Percentiles rank a stretch among this genome's conserved stretches.
Evolutionary conservation across 2,329 filamentous ascomycete species (phyloP).

Genomic region (Onygenales sp.): DNA sequence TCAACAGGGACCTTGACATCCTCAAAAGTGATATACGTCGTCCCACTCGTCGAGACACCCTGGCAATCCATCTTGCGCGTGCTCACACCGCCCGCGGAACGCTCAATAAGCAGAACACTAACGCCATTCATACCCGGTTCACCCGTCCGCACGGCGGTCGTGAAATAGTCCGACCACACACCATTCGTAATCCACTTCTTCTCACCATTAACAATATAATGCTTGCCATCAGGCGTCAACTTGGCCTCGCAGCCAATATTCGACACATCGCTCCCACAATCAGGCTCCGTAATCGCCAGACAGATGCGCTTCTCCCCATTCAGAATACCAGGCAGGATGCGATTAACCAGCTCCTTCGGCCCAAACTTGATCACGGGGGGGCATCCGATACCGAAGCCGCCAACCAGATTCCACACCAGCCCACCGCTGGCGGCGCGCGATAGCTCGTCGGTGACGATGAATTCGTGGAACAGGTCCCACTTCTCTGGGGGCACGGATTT

Average conservation of each 20-base stretch:
- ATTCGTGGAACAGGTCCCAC: slow-evolving; percentile 98
- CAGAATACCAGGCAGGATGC: slow-evolving; percentile 80
- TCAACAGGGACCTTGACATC: slow-evolving; percentile 99
- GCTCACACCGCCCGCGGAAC: slow-evolving; percentile 70
- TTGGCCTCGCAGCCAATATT: slow-evolving; percentile 95
- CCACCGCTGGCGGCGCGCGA: slow-evolving; percentile 82
- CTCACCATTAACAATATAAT: slow-evolving; percentile 98
- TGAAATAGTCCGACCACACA: slow-evolving; percentile 95
- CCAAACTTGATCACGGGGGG: slow-evolving; percentile 90
- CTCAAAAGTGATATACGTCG: slow-evolving; percentile 96
- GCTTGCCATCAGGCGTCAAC: slow-evolving; percentile 88
- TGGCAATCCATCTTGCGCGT: slow-evolving; percentile 98
- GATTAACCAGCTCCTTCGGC: slow-evolving; percentile 71
- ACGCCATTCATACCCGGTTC: slow-evolving; percentile 87
- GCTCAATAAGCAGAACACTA: slow-evolving; percentile 84
- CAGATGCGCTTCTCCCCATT: slow-evolving; percentile 95
- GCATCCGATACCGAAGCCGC: slow-evolving; percentile 91
- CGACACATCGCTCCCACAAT: slow-evolving; percentile 90
- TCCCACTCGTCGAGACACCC: slow-evolving; percentile 90
- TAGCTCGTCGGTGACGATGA: slow-evolving; percentile 89
- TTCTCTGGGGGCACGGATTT: slow-evolving; percentile 74
- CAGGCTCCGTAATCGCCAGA: slow-evolving; percentile 91
- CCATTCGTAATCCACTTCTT: slow-evolving; percentile 99
- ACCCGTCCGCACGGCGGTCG: slow-evolving; percentile 85
- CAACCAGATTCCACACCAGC: slow-evolving; percentile 93